Base-by-base conservation (phyloP, 495 filamentous ascomycete species). In the Xylaria castorea region DNA sequence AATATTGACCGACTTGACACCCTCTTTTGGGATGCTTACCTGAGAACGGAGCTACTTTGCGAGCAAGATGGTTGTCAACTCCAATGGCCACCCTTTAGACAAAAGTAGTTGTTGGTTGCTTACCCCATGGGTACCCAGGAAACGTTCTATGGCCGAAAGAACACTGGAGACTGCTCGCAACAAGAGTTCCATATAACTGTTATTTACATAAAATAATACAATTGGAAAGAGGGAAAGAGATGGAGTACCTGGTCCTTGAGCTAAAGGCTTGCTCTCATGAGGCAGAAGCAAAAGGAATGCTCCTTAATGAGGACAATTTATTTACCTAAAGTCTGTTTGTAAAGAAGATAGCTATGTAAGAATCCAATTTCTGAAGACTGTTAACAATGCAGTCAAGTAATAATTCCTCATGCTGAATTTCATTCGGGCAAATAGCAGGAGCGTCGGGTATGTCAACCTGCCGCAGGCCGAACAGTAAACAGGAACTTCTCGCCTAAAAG, bases 41-140 rank as follows among this genome's bases (percentile, higher is more conserved):
- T 11, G 1, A 18, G 64, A 0, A 53, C 64, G 3, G 64, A 36
- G 20, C 2, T 32, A 1, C 30, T 36, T 1, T 67, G 64, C 5
- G 30, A n/a, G 0, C 4, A 25, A 14, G n/a, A 51, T 3, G 16
- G 27, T 22, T 3, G 18, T 14, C 27, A 36, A 16, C 46, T 67
- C 44, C 0, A 25, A 32, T 67, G 64, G 64, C 38, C 27, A 12
- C 64, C 64, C 22, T 67, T 67, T 14, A 50, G 22, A 38, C 55
- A 20, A 34, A 16, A 36, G 16, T 65, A 46, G 27, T n/a, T 25
- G 9, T 12, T 22, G 40, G 34, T 25, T 38, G 18, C 7, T 22
- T 9, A 3, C 14, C 3, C 34, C 34, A 6, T 5, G 5, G 34
- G 12, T 42, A 42, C 38, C 11, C 2, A 42, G 8, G 38, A 14